Percentiles rank a stretch among this genome's conserved stretches.
phyloP scores from a whole-genome alignment of 768 basidiomycete genomes.

The Saitozyma sp. region DNA sequence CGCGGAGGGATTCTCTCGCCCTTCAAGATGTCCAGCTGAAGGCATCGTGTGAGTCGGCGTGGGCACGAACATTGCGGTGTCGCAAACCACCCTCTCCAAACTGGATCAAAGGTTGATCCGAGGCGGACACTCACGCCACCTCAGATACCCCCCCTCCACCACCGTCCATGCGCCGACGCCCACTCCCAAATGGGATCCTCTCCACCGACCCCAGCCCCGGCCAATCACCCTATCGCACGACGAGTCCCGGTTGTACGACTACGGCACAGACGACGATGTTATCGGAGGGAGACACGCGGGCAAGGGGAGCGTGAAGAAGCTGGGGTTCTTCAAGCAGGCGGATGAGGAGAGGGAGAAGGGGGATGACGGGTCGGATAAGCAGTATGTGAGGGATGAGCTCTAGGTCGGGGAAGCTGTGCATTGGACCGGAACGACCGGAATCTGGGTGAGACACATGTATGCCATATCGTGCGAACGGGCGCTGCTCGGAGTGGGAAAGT shows the following conservation, averaged over 20 bases:
- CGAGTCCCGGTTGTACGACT: constrained; percentile 30
- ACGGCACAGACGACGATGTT: constrained; percentile 15
- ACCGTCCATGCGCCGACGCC: constrained; percentile 13
- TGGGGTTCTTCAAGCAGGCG: constrained; percentile 36
- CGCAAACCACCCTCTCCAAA: no score
- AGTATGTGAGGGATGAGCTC: constrained; percentile 37
- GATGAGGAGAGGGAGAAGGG: constrained; percentile 34
- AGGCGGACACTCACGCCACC: not conserved
- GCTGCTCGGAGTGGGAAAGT: no score
- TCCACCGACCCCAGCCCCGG: constrained; percentile 40
- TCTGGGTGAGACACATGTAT: no score
- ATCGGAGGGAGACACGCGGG: not conserved
- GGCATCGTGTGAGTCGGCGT: constrained; percentile 36
- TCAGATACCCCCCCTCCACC: constrained; percentile 41
- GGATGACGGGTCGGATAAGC: constrained; percentile 17
- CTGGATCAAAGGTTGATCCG: no score
- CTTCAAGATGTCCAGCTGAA: constrained; percentile 41
- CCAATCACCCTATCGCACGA: constrained; percentile 38
- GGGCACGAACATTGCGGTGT: not conserved
- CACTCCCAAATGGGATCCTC: constrained; percentile 33
- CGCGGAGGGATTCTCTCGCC: constrained; percentile 6
- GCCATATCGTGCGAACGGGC: no score
- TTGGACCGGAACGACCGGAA: no score
- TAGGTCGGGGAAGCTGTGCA: constrained; percentile 1
- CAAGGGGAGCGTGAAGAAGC: constrained; percentile 11